Evolutionary conservation across 2,329 filamentous ascomycete species (phyloP).

Genomic region (Dactylellina cionopaga): DNA sequence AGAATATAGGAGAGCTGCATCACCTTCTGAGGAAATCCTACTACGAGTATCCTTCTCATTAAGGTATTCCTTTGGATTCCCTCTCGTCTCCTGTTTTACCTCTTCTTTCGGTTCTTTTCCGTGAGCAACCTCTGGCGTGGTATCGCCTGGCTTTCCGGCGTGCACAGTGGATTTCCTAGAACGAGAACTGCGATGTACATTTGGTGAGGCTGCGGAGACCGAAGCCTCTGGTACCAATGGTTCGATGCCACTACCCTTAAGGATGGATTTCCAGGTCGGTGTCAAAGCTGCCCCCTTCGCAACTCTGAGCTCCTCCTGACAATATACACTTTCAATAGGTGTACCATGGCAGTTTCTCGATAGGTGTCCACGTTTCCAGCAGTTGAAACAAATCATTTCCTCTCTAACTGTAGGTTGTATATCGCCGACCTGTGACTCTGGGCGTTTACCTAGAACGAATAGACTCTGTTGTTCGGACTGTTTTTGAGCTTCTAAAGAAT

Average conservation of each 20-base stretch:
- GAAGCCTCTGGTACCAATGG: not conserved
- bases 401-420: not conserved
- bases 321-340: not conserved
- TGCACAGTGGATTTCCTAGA: too few relatives aligned
- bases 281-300: slow-evolving; percentile 3
- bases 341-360: not conserved
- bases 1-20: too few relatives aligned
- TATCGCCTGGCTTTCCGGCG: too few relatives aligned
- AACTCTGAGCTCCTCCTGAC: slow-evolving; percentile 13
- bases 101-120: too few relatives aligned
- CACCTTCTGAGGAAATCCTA: too few relatives aligned
- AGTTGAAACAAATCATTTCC: slow-evolving; percentile 14
- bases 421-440: not conserved
- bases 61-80: too few relatives aligned
- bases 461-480: not conserved
- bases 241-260: not conserved
- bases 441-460: slow-evolving; percentile 17
- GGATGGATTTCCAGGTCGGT: slow-evolving; percentile 12
- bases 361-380: slow-evolving; percentile 25
- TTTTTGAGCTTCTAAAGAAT: not conserved
- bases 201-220: not conserved
- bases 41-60: too few relatives aligned
- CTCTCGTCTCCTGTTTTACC: too few relatives aligned
- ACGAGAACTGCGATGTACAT: too few relatives aligned
- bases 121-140: too few relatives aligned